These are phyloP conservation scores for Globisporangium parvum DNA, from an alignment of 352 stramenopile genomes.

Conservation along the genomic window DNA sequence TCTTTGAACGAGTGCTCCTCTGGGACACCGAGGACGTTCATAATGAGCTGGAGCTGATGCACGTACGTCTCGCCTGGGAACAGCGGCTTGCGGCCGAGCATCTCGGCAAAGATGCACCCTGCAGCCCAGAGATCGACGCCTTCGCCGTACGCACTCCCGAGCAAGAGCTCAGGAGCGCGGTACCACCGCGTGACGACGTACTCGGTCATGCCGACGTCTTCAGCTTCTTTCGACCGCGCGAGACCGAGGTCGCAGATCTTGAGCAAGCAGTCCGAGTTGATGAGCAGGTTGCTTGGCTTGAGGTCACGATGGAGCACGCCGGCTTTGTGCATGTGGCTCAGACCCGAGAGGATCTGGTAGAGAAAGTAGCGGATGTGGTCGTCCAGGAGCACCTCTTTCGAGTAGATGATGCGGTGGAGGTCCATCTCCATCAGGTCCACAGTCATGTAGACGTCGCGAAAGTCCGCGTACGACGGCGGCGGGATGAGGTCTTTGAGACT, in stretches of 20 bases:
- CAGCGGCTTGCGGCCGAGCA: constrained; percentile 80
- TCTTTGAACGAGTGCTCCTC: constrained; percentile 88
- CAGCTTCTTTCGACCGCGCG: constrained; percentile 80
- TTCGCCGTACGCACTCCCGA: constrained; percentile 80
- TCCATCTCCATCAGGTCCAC: constrained; percentile 92
- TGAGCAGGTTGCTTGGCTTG: constrained; percentile 85
- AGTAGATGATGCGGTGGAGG: constrained; percentile 91
- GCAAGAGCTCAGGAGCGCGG: constrained; percentile 75
- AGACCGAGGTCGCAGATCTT: constrained; percentile 97
- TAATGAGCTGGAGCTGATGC: constrained; percentile 85
- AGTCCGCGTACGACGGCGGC: constrained; percentile 77
- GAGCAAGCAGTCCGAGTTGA: constrained; percentile 93
- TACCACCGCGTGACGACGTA: constrained; percentile 93
- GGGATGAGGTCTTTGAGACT: constrained; percentile 83
- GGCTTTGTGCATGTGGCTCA: constrained; percentile 84
- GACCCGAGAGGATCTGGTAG: constrained; percentile 89
- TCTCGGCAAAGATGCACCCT: constrained; percentile 86
- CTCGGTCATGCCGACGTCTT: constrained; percentile 89
- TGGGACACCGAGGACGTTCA: constrained; percentile 84
- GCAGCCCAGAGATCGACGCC: constrained; percentile 84
- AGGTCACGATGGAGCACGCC: constrained; percentile 82
- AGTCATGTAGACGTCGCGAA: constrained; percentile 88
- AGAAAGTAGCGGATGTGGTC: constrained; percentile 93
- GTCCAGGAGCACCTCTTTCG: constrained; percentile 87
- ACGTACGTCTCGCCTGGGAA: constrained; percentile 86